Evolutionary conservation across 805 yeast genomes (phyloP), one percentile per base, ranked within the genome.

Genomic region (Saturnispora galanensis): DNA sequence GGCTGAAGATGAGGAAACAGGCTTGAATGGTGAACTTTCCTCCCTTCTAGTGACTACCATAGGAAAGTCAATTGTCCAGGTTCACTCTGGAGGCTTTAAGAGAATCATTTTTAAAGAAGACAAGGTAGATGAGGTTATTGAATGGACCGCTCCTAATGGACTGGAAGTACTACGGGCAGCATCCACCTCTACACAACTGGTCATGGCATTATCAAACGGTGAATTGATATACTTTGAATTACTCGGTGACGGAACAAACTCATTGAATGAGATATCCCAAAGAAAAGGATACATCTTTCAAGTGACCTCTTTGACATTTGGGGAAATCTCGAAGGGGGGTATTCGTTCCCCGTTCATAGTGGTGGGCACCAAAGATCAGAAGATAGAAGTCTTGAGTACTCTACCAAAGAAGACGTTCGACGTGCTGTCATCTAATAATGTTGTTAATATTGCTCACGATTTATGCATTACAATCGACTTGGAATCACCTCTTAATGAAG

Each of bases 71-170:
- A 58, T 88, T 0, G 74, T 82, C 5, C 98, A 90, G 58, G 70
- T 90, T 1, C 84, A 84, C 57, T 51, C 76, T 0, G 70, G 75
- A 48, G 95, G 93, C 4, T 65, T 90, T 17, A 68, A 81, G 12
- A 86, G 83, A 52, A 65, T 82, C 3, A 55, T 59, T 33, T 51
- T 58, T 46, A 52, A 53, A 15, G 54, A 53, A 28, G 59, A 66
- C n/a, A 52, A 54, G 4, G 54, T 52, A 2, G 52, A 52, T 18
- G 51, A 62, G 15, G 58, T 63, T 36, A 62, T 70, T 11, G 82
- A 82, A 49, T 93, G 97, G 97, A 66, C 62, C 28, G 86, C 95
- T 1, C 95, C 96, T 0, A 78, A 81, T 0, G 95, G 93, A 2
- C 74, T 79, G 16, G 67, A 72, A 18, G 70, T 93, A 34, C 54